Evolutionary conservation across 2,329 filamentous ascomycete genomes (phyloP), one percentile per base, ranked within the genome.

Genomic region (Zymoseptoria crescenta): DNA sequence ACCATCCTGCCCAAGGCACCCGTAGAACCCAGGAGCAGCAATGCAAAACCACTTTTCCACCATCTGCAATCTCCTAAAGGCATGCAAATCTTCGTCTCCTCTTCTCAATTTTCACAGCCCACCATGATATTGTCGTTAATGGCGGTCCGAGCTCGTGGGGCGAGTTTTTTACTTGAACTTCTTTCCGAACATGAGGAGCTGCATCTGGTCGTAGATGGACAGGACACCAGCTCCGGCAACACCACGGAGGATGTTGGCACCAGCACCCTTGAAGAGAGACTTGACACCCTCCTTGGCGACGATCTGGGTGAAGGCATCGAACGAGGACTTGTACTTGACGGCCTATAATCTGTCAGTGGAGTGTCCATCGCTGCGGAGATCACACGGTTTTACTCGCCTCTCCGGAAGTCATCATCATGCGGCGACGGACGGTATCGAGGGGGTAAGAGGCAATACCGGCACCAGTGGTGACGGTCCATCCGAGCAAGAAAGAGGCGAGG

Each of bases 191-290:
- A 99, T 82, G 80, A 99, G 81, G 79, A 99, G 87, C 89, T 99
- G 94, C 80, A 90, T 90, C 87, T 97, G 93, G 81, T 99, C 94
- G 84, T 99, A 99, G 91, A 99, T 96, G 80, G 94, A 99, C 79
- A 99, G 86, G 78, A 99, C 94, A 99, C 94, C 94, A 84, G 94
- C 94, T 91, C 94, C 95, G 77, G 94, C 94, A 77, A 99, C 94
- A 96, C 94, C 95, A 96, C 94, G 94, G 83, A 99, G 94, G 77
- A 99, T 99, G 91, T 99, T 99, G 87, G 94, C 94, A 91, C 94
- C 94, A 78, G 94, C 94, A 92, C 94, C 94, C 91, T 99, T 99
- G 92, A 99, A 99, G 81, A 99, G 93, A 75, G 94, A 99, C 83
- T 86, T 89, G 81, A 95, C 83, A 86, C 94, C 94, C 86, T 97